phyloP scores from a whole-genome alignment of 208 protist species.

The Trypanosoma conorhini region DNA sequence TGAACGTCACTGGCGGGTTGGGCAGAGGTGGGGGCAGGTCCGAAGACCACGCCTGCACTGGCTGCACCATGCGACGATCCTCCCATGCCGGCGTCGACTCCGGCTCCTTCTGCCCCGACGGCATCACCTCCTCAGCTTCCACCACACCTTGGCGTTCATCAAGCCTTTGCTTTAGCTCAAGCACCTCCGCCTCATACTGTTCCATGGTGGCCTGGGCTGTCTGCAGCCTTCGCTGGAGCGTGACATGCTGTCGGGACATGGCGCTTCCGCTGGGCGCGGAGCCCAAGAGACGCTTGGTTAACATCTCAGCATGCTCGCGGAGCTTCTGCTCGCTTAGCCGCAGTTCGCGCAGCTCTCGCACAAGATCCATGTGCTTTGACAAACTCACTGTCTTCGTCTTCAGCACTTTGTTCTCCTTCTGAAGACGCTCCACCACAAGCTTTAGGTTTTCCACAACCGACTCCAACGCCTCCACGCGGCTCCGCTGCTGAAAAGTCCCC shows the following conservation, averaged over 20 bases:
- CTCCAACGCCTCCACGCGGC: constrained; percentile 38
- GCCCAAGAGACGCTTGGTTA: constrained; percentile 12
- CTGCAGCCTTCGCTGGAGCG: constrained; percentile 52
- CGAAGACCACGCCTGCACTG: background rate
- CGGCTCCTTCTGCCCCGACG: background rate
- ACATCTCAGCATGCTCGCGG: constrained; percentile 33
- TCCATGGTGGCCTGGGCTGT: constrained; percentile 54
- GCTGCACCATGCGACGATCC: constrained; percentile 21
- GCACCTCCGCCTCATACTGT: constrained; percentile 58
- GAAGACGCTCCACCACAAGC: constrained; percentile 69
- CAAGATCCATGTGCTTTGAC: constrained; percentile 47
- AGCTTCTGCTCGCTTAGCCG: constrained; percentile 47
- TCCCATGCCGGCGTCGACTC: background rate
- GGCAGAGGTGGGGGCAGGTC: constrained; percentile 34
- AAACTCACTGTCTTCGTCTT: constrained; percentile 35
- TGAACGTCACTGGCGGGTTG: constrained; percentile 4
- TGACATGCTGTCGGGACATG: constrained; percentile 34
- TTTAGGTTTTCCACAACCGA: constrained; percentile 78
- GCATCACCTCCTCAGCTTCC: constrained; percentile 1
- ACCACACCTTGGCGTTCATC: constrained; percentile 3
- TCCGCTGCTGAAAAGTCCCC: constrained; percentile 11
- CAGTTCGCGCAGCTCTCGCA: constrained; percentile 61
- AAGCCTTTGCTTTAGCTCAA: constrained; percentile 27
- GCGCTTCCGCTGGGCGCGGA: constrained; percentile 18
- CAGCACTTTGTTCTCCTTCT: constrained; percentile 70